Conservation (phyloP, 768 basidiomycete genomes). For the Grammothele lineata region DNA sequence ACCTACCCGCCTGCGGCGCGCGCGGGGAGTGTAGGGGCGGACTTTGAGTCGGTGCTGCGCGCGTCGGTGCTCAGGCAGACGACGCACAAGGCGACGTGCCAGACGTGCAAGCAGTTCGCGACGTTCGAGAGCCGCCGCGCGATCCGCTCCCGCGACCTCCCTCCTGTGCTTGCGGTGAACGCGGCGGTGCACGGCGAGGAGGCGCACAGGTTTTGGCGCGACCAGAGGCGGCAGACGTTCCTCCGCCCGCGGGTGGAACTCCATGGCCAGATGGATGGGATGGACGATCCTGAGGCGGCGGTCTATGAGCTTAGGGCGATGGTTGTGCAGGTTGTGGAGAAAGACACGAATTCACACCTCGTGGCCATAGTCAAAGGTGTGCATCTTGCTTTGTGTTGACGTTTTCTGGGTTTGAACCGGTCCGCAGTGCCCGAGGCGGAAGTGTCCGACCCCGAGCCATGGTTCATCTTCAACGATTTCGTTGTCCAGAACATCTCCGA, state of each 20-base stretch:
- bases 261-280: constrained; percentile 54
- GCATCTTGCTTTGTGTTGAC: constrained; percentile 8
- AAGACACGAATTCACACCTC: constrained; percentile 73
- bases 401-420: no score
- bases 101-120: constrained; percentile 69
- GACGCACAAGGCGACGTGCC: constrained; percentile 84
- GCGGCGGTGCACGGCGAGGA: constrained; percentile 79
- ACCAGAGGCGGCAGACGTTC: constrained; percentile 55
- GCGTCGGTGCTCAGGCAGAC: constrained; percentile 78
- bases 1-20: constrained; percentile 55
- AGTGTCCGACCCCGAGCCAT: constrained; percentile 41
- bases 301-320: constrained; percentile 74
- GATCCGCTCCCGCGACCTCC: constrained; percentile 61
- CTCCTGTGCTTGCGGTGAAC: constrained; percentile 84
- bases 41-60: constrained; percentile 68
- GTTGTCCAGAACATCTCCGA: constrained; percentile 80
- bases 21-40: constrained; percentile 16
- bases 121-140: constrained; percentile 69
- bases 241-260: constrained; percentile 53
- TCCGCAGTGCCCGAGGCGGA: constrained; percentile 67
- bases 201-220: constrained; percentile 69
- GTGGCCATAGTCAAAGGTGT: constrained; percentile 84
- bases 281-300: constrained; percentile 50
- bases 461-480: constrained; percentile 98
- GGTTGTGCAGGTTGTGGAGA: constrained; percentile 73